Conservation (phyloP, 352 stramenopile species). For the Pilasporangium apinafurcum region DNA sequence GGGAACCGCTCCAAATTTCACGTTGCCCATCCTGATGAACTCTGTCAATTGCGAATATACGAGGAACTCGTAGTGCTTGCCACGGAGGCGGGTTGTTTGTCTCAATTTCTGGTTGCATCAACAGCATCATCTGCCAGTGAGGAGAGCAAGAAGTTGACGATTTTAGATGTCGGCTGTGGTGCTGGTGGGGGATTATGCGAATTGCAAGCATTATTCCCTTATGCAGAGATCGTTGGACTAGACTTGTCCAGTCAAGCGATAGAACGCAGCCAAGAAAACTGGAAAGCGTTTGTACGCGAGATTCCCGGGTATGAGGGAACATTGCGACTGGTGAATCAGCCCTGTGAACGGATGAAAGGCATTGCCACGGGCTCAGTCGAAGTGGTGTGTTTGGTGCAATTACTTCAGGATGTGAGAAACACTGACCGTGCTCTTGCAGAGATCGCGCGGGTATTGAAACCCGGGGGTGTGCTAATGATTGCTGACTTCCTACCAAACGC, state of each 20-base stretch:
- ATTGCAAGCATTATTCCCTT: conserved; percentile 48
- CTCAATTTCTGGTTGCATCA: conserved; percentile 4
- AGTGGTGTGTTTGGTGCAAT: conserved; percentile 45
- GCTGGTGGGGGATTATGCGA: conserved; percentile 57
- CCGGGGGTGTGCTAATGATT: conserved; percentile 50
- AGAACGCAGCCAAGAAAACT: conserved; percentile 56
- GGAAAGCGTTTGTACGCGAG: conserved; percentile 37
- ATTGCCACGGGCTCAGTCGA: conserved; percentile 49
- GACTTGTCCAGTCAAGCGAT: conserved; percentile 64
- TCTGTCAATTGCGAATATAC: conserved; percentile 56
- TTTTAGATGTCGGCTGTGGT: conserved; percentile 61
- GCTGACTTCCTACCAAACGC: conserved; percentile 62
- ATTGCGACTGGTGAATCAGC: conserved; percentile 58
- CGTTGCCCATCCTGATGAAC: conserved; percentile 21
- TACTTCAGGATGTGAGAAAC: conserved; percentile 58
- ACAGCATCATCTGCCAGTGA: conserved; percentile 3
- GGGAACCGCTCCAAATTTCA: conserved; percentile 35
- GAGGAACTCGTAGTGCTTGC: conserved; percentile 40
- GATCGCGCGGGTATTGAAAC: conserved; percentile 51
- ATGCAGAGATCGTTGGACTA: conserved; percentile 38
- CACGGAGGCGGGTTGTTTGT: too few species aligned
- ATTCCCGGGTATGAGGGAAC: too few species aligned
- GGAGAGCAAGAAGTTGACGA: conserved; percentile 19
- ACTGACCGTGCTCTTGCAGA: conserved; percentile 34
- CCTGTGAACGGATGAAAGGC: conserved; percentile 54